These are phyloP conservation scores for Leccinum pallidistipes DNA, from an alignment of 1,284 basidiomycete genomes.

Conservation along the genomic window DNA sequence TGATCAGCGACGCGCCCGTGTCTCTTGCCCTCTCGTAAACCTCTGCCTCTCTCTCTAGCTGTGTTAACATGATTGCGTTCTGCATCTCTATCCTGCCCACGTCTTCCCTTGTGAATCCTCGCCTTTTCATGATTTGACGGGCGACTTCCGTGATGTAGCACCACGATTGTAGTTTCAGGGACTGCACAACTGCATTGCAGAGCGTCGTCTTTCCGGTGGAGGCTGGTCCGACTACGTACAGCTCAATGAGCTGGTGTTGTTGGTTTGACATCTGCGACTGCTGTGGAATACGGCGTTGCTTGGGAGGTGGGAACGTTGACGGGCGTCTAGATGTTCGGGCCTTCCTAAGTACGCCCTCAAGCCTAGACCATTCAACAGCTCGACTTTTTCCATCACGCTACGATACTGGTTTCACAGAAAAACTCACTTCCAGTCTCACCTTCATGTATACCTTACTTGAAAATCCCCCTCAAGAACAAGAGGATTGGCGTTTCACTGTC, in stretches of 20 bases:
- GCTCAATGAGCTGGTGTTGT: slow-evolving; percentile 18
- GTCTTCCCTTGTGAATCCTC: slow-evolving; percentile 52
- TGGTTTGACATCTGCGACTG: slow-evolving; percentile 17
- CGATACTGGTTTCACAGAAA: neutral
- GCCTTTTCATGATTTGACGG: slow-evolving; percentile 49
- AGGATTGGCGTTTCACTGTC: slow-evolving; percentile 50
- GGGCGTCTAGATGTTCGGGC: slow-evolving; percentile 8
- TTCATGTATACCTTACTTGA: slow-evolving; percentile 40
- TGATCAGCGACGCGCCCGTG: slow-evolving; percentile 32
- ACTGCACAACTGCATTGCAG: slow-evolving; percentile 49
- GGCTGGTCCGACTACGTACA: slow-evolving; percentile 58
- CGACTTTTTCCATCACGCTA: neutral
- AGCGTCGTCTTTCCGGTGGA: slow-evolving; percentile 68
- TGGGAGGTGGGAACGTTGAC: slow-evolving; percentile 19
- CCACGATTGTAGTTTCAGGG: slow-evolving; percentile 37
- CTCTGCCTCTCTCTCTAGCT: slow-evolving; percentile 45
- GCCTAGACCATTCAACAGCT: neutral
- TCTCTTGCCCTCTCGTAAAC: slow-evolving; percentile 23
- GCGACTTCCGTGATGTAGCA: slow-evolving; percentile 60
- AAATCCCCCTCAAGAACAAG: slow-evolving; percentile 46
- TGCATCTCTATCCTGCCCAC: slow-evolving; percentile 58
- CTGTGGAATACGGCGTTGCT: neutral
- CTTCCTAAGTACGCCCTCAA: slow-evolving; percentile 18
- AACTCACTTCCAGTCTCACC: neutral
- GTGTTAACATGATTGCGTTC: slow-evolving; percentile 54